Evolutionary conservation across 2,329 filamentous ascomycete genomes (phyloP).

Genomic region (Trematosphaeria pertusa): DNA sequence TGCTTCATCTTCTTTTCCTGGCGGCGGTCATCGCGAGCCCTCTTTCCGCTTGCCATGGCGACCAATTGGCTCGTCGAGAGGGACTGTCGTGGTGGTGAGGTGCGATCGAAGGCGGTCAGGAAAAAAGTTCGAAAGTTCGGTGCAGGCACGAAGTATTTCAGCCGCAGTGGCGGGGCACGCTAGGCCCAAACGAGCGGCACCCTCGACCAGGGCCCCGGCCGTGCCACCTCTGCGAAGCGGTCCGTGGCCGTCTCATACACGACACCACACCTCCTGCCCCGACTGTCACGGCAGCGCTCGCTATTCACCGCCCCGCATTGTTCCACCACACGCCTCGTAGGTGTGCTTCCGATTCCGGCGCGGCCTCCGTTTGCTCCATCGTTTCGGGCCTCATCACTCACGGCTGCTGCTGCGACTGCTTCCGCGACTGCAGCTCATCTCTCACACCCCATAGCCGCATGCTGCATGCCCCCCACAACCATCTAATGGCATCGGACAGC

Average conservation of each 20-base stretch:
- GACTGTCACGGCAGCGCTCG: constrained; percentile 3
- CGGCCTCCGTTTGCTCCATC: background rate
- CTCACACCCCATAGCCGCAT: constrained; percentile 15
- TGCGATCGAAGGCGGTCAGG: constrained; percentile 11
- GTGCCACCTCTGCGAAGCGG: too few species aligned
- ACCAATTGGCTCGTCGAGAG: constrained; percentile 10
- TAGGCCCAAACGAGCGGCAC: constrained; percentile 4
- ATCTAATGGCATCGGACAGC: constrained; percentile 7
- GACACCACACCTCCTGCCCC: constrained; percentile 16
- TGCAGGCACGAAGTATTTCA: constrained; percentile 20
- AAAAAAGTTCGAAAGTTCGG: constrained; percentile 26
- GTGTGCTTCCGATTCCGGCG: background rate
- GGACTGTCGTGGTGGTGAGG: constrained; percentile 1
- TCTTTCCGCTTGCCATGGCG: constrained; percentile 37
- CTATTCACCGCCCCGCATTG: constrained; percentile 1
- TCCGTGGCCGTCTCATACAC: constrained; percentile 31
- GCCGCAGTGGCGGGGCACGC: constrained; percentile 15
- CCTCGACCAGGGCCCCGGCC: background rate
- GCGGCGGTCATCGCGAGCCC: constrained; percentile 17
- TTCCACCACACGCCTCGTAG: background rate
- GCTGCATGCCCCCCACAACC: background rate
- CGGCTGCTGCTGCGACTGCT: constrained; percentile 2
- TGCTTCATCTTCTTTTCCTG: too few species aligned
- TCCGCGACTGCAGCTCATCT: constrained; percentile 2
- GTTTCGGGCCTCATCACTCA: background rate